Evolutionary conservation across 148 eudicot species (phyloP).

Genomic region (Cornus kousa): DNA sequence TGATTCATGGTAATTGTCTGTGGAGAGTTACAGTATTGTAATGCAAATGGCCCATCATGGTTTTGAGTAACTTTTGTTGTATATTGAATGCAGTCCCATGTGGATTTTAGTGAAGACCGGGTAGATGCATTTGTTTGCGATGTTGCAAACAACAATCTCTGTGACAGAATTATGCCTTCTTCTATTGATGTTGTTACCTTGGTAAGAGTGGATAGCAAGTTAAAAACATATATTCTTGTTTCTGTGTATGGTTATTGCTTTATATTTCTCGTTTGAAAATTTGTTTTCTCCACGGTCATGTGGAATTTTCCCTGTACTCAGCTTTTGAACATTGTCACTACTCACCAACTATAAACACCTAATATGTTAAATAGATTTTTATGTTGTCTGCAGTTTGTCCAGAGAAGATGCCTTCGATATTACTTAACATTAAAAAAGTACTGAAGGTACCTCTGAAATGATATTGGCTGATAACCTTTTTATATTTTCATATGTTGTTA

Average conservation of each 20-base stretch:
- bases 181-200: constrained; percentile 43
- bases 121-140: constrained; percentile 44
- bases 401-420: constrained; percentile 31
- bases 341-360: constrained; percentile 6
- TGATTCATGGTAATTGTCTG: no score
- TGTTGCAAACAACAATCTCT: constrained; percentile 36
- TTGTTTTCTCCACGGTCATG: neutral
- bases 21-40: neutral
- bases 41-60: neutral
- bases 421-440: constrained; percentile 36
- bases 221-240: neutral
- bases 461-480: neutral
- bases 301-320: neutral
- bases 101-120: constrained; percentile 23
- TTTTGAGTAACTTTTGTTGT: neutral
- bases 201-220: constrained; percentile 23
- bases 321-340: neutral
- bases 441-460: constrained; percentile 28
- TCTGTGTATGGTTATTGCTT: neutral
- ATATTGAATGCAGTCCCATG: constrained; percentile 36
- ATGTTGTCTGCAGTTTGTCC: constrained; percentile 50
- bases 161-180: constrained; percentile 27
- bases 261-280: neutral
- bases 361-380: constrained; percentile 37
- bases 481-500: neutral